phyloP scores from a whole-genome alignment of 2,329 filamentous ascomycete species.

The Massarina eburnea region DNA sequence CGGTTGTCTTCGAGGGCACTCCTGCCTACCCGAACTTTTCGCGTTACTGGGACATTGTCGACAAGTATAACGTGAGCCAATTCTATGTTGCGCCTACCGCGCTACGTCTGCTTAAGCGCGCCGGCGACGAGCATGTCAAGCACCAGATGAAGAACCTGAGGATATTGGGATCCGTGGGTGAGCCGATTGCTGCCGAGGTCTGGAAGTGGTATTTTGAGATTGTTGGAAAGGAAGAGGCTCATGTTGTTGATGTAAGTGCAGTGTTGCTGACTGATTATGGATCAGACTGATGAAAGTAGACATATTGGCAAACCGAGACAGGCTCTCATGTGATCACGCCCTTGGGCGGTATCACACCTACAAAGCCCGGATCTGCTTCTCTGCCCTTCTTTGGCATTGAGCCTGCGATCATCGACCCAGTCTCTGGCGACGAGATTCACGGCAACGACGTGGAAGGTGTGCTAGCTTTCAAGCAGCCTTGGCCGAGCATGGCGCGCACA shows the following conservation, averaged over 20 bases:
- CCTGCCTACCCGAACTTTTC: slow-evolving; percentile 98
- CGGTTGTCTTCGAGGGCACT: slow-evolving; percentile 96
- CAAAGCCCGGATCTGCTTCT: slow-evolving; percentile 94
- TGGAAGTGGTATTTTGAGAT: slow-evolving; percentile 99
- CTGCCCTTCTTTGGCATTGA: slow-evolving; percentile 98
- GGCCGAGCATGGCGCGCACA: slow-evolving; percentile 97
- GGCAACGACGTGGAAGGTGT: slow-evolving; percentile 98
- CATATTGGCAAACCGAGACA: slow-evolving; percentile 99
- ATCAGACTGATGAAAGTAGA: slow-evolving; percentile 57
- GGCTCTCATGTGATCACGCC: slow-evolving; percentile 95
- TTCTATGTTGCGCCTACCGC: slow-evolving; percentile 98
- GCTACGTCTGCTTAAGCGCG: slow-evolving; percentile 88
- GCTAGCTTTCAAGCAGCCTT: slow-evolving; percentile 93
- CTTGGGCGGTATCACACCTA: slow-evolving; percentile 88
- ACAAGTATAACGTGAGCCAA: slow-evolving; percentile 91
- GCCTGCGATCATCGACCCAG: slow-evolving; percentile 94
- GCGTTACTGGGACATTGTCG: slow-evolving; percentile 97
- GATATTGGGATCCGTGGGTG: slow-evolving; percentile 90
- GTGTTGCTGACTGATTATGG: background rate
- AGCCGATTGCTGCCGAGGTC: slow-evolving; percentile 95
- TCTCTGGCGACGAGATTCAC: slow-evolving; percentile 87
- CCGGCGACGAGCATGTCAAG: slow-evolving; percentile 89
- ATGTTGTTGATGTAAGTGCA: slow-evolving; percentile 84
- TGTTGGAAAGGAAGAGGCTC: slow-evolving; percentile 89
- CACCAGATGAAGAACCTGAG: slow-evolving; percentile 85